A percentile compares a stretch with the other conserved stretches of the same genome.
Conservation (phyloP, 2,329 filamentous ascomycete species). For the Stenocarpella maydis region DNA sequence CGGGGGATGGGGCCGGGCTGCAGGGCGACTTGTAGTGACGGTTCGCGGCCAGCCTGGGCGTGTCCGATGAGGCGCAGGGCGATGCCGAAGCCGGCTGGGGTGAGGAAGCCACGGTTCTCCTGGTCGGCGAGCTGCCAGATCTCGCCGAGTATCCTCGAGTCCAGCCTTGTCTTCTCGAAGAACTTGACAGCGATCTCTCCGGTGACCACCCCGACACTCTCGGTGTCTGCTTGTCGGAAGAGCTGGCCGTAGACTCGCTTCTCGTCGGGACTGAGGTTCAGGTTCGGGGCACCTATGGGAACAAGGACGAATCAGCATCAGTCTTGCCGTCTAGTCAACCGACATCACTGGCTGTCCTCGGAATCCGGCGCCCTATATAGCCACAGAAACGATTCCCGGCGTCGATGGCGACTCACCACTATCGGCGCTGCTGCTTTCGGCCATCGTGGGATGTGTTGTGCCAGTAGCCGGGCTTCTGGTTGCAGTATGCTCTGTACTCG, state of each 20-base stretch:
- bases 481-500: not conserved
- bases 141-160: constrained; percentile 87
- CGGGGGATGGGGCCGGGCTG: constrained; percentile 88
- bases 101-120: constrained; percentile 94
- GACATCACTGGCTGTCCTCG: not conserved
- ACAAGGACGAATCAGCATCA: constrained; percentile 15
- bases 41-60: constrained; percentile 86
- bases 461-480: constrained; percentile 1
- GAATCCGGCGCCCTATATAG: not conserved
- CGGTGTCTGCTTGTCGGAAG: constrained; percentile 91
- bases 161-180: constrained; percentile 93
- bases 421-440: constrained; percentile 35
- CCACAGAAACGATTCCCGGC: not conserved
- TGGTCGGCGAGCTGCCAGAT: constrained; percentile 99
- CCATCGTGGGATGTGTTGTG: constrained; percentile 24
- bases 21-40: constrained; percentile 81
- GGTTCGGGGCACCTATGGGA: constrained; percentile 65
- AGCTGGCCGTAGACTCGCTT: constrained; percentile 93
- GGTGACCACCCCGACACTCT: constrained; percentile 91
- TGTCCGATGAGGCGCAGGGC: constrained; percentile 95
- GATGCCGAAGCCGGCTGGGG: constrained; percentile 90
- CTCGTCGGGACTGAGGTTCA: constrained; percentile 90
- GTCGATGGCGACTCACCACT: constrained; percentile 26
- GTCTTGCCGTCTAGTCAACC: not conserved
- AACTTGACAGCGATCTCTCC: constrained; percentile 97